A percentile compares a stretch with the other conserved stretches of the same genome.
These are phyloP conservation scores for Colletotrichum orbiculare DNA, from an alignment of 2,329 filamentous ascomycete species.

Conservation along the genomic window DNA sequence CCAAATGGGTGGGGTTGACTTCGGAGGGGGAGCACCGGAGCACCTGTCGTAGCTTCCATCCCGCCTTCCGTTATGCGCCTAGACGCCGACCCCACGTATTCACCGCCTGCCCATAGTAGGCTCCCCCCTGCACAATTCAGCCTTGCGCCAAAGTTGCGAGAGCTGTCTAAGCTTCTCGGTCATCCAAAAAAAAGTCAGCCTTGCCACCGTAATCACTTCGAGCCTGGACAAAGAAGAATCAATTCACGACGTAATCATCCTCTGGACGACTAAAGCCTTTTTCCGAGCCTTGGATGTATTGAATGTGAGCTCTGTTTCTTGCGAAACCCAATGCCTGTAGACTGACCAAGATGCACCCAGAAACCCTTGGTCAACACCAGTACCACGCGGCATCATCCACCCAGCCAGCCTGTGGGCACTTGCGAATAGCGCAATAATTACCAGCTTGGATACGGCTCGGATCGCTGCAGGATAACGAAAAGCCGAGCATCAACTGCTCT, in stretches of 20 bases:
- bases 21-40: neutral
- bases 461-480: neutral
- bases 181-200: constrained; percentile 27
- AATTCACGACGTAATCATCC: constrained; percentile 8
- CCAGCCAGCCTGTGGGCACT: no score
- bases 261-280: neutral
- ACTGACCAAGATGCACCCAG: constrained; percentile 12
- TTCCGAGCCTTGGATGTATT: neutral
- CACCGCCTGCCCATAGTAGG: constrained; percentile 27
- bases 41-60: no score
- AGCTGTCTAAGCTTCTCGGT: constrained; percentile 24
- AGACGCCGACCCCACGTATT: constrained; percentile 21
- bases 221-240: constrained; percentile 12
- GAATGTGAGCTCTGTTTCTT: neutral
- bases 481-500: neutral
- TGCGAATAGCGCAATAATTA: no score
- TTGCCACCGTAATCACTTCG: constrained; percentile 27
- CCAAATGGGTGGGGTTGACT: neutral
- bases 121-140: constrained; percentile 36
- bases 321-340: neutral
- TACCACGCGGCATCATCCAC: no score
- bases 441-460: no score
- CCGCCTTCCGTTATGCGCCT: constrained; percentile 11
- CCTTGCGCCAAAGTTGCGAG: constrained; percentile 31
- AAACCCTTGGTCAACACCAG: neutral